phyloP scores from a whole-genome alignment of 306 rosid species.

The Mucuna pruriens region DNA sequence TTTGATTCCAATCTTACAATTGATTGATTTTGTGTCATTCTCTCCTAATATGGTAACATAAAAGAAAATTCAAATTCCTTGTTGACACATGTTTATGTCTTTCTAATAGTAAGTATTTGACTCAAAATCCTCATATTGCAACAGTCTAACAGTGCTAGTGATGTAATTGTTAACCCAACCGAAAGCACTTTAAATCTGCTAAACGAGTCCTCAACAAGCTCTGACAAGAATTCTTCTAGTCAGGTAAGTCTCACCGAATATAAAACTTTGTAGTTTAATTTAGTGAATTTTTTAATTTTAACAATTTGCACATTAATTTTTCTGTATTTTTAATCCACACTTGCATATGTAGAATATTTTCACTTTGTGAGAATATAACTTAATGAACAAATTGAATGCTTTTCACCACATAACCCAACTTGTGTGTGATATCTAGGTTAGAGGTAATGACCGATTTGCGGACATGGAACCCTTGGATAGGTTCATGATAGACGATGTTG shows the following conservation, averaged over 20 bases:
- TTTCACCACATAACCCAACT: not conserved
- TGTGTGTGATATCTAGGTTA: not conserved
- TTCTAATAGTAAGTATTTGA: not conserved
- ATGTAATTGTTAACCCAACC: not conserved
- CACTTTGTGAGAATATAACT: not conserved
- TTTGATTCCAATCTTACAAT: not conserved
- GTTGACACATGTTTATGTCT: not conserved
- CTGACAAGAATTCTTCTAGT: not conserved
- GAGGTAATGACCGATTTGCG: not conserved
- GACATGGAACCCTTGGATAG: not conserved
- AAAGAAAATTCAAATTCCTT: not conserved
- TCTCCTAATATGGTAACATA: not conserved
- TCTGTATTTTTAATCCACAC: not conserved
- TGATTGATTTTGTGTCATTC: not conserved
- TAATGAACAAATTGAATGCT: not conserved
- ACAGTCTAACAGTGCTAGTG: not conserved
- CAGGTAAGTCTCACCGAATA: conserved; percentile 19
- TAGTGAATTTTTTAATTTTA: no score
- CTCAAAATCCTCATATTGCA: not conserved
- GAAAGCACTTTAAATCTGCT: not conserved
- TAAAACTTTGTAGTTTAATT: not conserved
- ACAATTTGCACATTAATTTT: not conserved
- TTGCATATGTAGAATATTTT: not conserved
- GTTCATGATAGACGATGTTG: not conserved
- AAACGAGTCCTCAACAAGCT: not conserved